Conservation (phyloP, 495 filamentous ascomycete genomes). For the Tuber melanosporum region DNA sequence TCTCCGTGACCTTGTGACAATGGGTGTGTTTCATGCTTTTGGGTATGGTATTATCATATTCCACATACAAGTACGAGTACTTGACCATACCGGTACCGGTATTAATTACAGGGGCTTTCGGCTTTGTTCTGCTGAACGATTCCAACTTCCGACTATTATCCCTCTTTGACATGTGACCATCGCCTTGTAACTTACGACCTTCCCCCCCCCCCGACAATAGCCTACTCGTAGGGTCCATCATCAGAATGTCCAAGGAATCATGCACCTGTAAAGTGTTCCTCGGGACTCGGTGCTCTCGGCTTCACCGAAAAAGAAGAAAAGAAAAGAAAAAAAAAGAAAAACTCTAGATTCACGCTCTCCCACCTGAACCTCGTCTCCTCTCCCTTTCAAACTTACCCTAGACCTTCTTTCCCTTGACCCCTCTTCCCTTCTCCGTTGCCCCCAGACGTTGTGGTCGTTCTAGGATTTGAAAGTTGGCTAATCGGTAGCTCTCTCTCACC, state of each 20-base stretch:
- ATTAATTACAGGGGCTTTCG: neutral
- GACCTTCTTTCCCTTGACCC: neutral
- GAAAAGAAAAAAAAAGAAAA: neutral
- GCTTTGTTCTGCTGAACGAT: conserved; percentile 3
- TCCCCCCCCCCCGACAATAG: neutral
- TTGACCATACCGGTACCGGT: neutral
- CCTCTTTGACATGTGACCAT: neutral
- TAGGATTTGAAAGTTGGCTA: neutral
- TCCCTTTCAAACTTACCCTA: neutral
- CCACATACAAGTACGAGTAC: neutral
- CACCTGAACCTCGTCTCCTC: neutral
- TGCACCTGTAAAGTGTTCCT: neutral
- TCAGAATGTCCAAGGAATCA: neutral
- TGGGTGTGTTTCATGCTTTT: neutral
- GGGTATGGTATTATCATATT: neutral
- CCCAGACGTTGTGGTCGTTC: neutral
- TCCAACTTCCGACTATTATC: neutral
- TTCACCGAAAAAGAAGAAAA: neutral
- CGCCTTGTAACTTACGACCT: neutral
- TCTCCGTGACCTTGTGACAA: neutral
- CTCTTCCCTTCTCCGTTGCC: neutral
- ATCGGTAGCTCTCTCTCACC: neutral
- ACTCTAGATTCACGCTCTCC: neutral
- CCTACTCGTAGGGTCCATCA: neutral
- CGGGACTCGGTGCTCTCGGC: neutral